These are phyloP conservation scores for Wickerhamomyces alni DNA, from an alignment of 805 yeast genomes.

Conservation along the genomic window DNA sequence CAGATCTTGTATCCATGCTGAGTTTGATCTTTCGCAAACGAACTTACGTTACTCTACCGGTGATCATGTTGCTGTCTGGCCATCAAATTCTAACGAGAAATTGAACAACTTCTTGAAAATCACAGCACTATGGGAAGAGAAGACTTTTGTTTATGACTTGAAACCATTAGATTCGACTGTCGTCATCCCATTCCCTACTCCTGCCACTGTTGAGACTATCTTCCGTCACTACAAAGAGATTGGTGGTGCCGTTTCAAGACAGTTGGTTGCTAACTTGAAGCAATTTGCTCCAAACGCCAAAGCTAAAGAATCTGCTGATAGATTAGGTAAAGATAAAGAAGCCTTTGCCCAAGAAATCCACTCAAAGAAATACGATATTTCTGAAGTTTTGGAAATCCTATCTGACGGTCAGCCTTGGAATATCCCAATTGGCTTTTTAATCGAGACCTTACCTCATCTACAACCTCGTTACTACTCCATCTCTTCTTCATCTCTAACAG, in stretches of 20 bases:
- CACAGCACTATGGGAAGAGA: slow-evolving; percentile 50
- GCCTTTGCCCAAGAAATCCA: slow-evolving; percentile 63
- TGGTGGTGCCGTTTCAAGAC: slow-evolving; percentile 91
- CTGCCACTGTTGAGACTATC: slow-evolving; percentile 85
- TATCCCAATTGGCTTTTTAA: slow-evolving; percentile 79
- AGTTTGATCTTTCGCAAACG: slow-evolving; percentile 72
- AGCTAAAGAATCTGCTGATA: slow-evolving; percentile 31
- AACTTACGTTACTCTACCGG: slow-evolving; percentile 87
- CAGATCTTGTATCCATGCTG: slow-evolving; percentile 86
- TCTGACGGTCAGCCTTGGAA: slow-evolving; percentile 69
- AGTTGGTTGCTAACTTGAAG: slow-evolving; percentile 63
- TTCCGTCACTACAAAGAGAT: slow-evolving; percentile 86
- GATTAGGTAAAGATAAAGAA: slow-evolving; percentile 62
- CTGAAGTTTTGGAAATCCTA: slow-evolving; percentile 61
- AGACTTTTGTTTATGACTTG: slow-evolving; percentile 53
- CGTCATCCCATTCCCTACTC: slow-evolving; percentile 59
- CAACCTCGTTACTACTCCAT: slow-evolving; percentile 96
- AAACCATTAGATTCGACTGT: slow-evolving; percentile 67
- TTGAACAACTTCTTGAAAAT: slow-evolving; percentile 60
- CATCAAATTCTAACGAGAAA: slow-evolving; percentile 77
- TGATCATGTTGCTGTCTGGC: slow-evolving; percentile 94
- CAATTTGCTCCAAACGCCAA: slow-evolving; percentile 74
- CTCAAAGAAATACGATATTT: slow-evolving; percentile 56
- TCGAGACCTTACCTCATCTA: slow-evolving; percentile 75
- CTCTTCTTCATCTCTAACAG: slow-evolving; percentile 79